Base-by-base conservation (phyloP, 2,329 filamentous ascomycete species). In the Tympanopsis confertula region DNA sequence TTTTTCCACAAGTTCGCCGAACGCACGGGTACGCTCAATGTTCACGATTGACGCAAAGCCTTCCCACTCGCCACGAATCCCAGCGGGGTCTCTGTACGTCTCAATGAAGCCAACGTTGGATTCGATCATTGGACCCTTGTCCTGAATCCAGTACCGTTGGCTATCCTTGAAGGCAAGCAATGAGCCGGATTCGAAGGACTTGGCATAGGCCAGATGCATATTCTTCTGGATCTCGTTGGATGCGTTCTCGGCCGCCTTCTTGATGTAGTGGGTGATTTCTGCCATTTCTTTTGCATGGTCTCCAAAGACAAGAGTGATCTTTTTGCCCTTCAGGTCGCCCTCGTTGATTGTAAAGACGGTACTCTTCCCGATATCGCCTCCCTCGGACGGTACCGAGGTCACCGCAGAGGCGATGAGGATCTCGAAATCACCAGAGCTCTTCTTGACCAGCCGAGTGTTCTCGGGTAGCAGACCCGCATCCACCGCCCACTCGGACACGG, bases 21-120 rank as follows among this genome's bases (percentile, higher is more conserved):
- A 96, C 1, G 88, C 86, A 41, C 74, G 74, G 1, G 89, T 98
- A 15, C 89, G 79, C 56, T 95, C 89, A 51, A 89, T 61, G 40
- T 36, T 46, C 17, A 47, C 26, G 18, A 35, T 17, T 15, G 44
- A 82, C 35, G 82, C 83, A 52, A 91, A 87, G 2, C 84, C 85
- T 58, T 91, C 84, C 79, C 83, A 93, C 55, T 91, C 85, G 42
- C 81, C 84, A 44, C 85, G 72, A 20, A 87, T 74, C 41, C 86
- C 85, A 42, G 82, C 78, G 19, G 86, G 86, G 51, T 93, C 86
- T 47, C 85, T 69, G 55, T 91, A 91, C 0, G 84, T 87, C 62
- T 91, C 85, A 37, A 91, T 82, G 53, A 91, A 91, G 1, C 85
- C 85, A 47, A 89, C 72, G 54, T 89, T 86, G 35, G 72, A 80